Base-by-base conservation (phyloP, 164 flowering plant species). In the Vitis riparia region DNA sequence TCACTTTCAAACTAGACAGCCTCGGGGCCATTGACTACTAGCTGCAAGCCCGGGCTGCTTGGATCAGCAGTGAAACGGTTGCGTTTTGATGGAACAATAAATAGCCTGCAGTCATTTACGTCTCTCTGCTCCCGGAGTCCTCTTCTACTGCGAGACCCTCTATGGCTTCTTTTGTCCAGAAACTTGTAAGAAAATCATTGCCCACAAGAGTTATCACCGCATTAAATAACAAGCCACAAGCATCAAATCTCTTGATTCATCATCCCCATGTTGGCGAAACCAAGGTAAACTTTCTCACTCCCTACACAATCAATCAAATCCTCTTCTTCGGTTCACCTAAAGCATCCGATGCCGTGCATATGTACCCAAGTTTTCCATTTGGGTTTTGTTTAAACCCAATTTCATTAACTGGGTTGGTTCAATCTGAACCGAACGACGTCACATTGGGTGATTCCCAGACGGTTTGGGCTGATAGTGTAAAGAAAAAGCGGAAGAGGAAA, bases 401-500 rank as follows among this genome's bases (percentile, higher is more conserved):
- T 70, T 66, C 56, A 7, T 65, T 75, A 37, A n/a, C 73, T 68
- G 79, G 81, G 77, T 78, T 53, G 58, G 61, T 65, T 55, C 27
- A 14, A 27, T 66, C 68, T 12, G 81, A 69, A 65, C 15, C 55
- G 2, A 78, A 66, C 0, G 79, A 67, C 2, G 73, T 11, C 3
- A 73, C 9, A 27, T 66, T 56, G 6, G 77, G 72, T 51, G 82
- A 68, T 48, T 48, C 67, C 58, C 19, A 55, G 23, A 65, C 58
- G 56, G 64, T 91, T 23, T 80, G 88, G 87, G 92, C 92, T 32
- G 97, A 91, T 69, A 89, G 97, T 76, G 89, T 88, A 67, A 91
- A 89, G 94, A 89, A 87, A 86, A 91, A 91, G 91, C 76, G 96
- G 82, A 91, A 89, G 83, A 87, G 57, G 88, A 91, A 89, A 88